Conservation (phyloP, 148 eudicot species). For the Diospyros lotus region DNA sequence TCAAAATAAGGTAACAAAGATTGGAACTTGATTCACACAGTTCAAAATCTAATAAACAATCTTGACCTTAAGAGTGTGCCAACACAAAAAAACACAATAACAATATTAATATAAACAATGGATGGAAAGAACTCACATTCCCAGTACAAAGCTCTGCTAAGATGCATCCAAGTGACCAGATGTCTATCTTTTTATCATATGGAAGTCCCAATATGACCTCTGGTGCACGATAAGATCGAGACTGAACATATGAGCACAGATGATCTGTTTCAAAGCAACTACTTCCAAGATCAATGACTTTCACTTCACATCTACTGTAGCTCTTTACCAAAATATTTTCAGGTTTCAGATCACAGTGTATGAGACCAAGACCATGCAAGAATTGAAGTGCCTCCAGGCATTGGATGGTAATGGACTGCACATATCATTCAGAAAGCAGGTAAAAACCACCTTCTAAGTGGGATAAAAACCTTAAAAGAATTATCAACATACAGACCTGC, state of each 20-base stretch:
- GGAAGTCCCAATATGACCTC: constrained; percentile 93
- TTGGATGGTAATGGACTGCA: constrained; percentile 94
- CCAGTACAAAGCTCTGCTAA: constrained; percentile 98
- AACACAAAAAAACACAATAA: not conserved
- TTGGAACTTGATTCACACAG: not conserved
- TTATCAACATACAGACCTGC: constrained; percentile 53
- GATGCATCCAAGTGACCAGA: constrained; percentile 99
- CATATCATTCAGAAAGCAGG: constrained; percentile 12
- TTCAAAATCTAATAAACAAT: too few relatives aligned
- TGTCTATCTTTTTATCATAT: constrained; percentile 88
- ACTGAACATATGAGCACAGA: constrained; percentile 95
- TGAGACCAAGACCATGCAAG: constrained; percentile 89
- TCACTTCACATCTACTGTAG: constrained; percentile 98
- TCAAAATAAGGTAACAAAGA: not conserved
- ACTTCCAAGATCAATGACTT: constrained; percentile 97
- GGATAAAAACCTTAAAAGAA: constrained; percentile 5
- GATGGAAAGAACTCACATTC: constrained; percentile 54
- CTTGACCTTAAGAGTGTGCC: not conserved
- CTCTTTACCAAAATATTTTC: constrained; percentile 98
- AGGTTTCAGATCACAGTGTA: constrained; percentile 99
- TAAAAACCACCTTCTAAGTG: constrained; percentile 4
- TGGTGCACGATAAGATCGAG: constrained; percentile 95
- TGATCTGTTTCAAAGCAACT: constrained; percentile 99
- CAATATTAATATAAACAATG: not conserved
- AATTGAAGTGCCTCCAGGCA: constrained; percentile 91